A percentile compares a stretch with the other conserved stretches of the same genome.
These are phyloP conservation scores for Calocybe indica DNA, from an alignment of 768 basidiomycete species.

Conservation along the genomic window DNA sequence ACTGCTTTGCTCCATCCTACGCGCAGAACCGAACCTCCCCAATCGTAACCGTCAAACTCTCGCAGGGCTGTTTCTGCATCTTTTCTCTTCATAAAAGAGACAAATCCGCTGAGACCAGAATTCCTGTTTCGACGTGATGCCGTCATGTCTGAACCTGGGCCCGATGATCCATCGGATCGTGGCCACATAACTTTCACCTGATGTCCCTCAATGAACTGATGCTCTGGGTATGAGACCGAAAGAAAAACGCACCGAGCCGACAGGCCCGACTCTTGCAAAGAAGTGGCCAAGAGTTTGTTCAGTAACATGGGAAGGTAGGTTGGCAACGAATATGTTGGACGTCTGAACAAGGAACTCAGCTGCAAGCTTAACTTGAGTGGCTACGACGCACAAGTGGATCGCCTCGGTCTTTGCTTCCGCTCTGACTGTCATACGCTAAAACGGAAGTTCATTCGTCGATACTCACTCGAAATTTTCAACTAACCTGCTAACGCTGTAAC, in stretches of 20 bases:
- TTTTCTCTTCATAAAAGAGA: constrained; percentile 90
- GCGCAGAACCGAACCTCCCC: constrained; percentile 84
- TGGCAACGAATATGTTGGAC: constrained; percentile 94
- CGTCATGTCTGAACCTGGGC: constrained; percentile 75
- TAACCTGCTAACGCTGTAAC: constrained; percentile 87
- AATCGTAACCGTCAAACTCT: constrained; percentile 89
- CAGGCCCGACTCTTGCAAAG: constrained; percentile 89
- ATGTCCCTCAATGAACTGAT: background rate
- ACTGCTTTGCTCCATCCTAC: constrained; percentile 99
- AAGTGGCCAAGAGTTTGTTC: constrained; percentile 84
- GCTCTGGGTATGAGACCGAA: background rate
- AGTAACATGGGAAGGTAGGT: constrained; percentile 81
- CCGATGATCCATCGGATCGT: constrained; percentile 63
- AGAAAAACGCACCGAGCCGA: constrained; percentile 66
- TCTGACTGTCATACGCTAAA: constrained; percentile 82
- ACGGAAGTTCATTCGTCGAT: constrained; percentile 1
- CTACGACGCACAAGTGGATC: constrained; percentile 66
- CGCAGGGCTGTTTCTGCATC: constrained; percentile 88
- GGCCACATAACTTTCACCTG: constrained; percentile 99
- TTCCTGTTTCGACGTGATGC: constrained; percentile 63
- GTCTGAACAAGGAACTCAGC: constrained; percentile 44
- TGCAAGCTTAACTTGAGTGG: background rate
- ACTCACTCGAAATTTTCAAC: constrained; percentile 13
- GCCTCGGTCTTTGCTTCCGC: constrained; percentile 83
- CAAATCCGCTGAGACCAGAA: constrained; percentile 88